phyloP scores from a whole-genome alignment of 2,329 filamentous ascomycete genomes.

The Hymenoscyphus repandus region DNA sequence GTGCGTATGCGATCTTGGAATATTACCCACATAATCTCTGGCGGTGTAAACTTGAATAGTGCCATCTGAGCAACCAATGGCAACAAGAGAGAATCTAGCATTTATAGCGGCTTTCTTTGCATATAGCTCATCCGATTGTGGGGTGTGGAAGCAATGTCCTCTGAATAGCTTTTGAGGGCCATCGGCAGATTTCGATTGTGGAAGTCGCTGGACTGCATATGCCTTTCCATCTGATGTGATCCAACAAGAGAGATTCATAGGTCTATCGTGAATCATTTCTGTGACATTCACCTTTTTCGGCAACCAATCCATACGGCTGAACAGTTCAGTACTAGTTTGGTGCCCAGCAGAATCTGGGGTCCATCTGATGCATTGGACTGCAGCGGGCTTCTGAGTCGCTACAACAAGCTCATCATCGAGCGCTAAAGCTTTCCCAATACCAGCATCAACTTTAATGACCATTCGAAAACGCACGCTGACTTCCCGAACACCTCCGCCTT shows the following conservation, averaged over 20 bases:
- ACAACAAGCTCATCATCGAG: constrained; percentile 91
- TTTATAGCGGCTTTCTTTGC: constrained; percentile 81
- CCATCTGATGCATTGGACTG: constrained; percentile 97
- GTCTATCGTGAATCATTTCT: constrained; percentile 89
- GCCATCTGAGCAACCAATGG: constrained; percentile 76
- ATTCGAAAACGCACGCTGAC: constrained; percentile 89
- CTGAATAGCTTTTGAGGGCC: constrained; percentile 65
- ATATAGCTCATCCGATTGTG: constrained; percentile 51
- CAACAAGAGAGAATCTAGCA: constrained; percentile 88
- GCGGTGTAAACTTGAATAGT: constrained; percentile 85
- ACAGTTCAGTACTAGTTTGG: constrained; percentile 85
- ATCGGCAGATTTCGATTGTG: constrained; percentile 39
- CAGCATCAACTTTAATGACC: constrained; percentile 97
- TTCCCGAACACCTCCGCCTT: constrained; percentile 77
- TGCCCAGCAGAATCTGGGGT: constrained; percentile 73
- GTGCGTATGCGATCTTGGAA: constrained; percentile 79
- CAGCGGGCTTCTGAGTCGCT: constrained; percentile 83
- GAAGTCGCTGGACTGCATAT: constrained; percentile 78
- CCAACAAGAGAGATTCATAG: constrained; percentile 95
- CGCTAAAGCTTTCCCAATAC: constrained; percentile 81
- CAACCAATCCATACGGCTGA: constrained; percentile 83
- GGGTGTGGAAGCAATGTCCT: constrained; percentile 84
- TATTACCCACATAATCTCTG: constrained; percentile 88
- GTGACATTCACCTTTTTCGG: constrained; percentile 69
- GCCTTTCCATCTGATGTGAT: constrained; percentile 80